Evolutionary conservation across 2,329 filamentous ascomycete genomes (phyloP).

Genomic region (Davidsoniella australis): DNA sequence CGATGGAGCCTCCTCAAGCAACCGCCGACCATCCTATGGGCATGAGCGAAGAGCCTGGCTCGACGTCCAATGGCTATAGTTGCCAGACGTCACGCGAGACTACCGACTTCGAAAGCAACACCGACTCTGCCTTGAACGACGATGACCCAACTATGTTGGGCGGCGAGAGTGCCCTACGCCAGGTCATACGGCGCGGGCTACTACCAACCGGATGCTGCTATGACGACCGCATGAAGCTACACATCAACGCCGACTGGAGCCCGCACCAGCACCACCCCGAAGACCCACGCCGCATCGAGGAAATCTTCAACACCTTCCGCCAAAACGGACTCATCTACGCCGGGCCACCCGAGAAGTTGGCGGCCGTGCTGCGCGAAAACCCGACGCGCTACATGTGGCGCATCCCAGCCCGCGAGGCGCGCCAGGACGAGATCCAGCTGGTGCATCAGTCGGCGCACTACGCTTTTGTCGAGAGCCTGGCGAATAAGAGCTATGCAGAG

Average conservation of each 20-base stretch:
- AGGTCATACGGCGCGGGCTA: conserved; percentile 28
- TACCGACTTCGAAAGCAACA: conserved; percentile 11
- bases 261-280: conserved; percentile 75
- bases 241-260: conserved; percentile 67
- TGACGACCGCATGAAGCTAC: conserved; percentile 88
- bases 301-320: conserved; percentile 81
- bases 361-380: conserved; percentile 31
- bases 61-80: conserved; percentile 7
- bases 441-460: conserved; percentile 67
- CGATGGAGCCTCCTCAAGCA: neutral
- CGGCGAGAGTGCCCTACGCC: conserved; percentile 17
- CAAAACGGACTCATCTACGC: conserved; percentile 59
- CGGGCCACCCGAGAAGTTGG: conserved; percentile 37
- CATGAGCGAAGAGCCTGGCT: conserved; percentile 20
- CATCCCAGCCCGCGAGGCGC: conserved; percentile 64
- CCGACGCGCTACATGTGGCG: conserved; percentile 53
- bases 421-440: conserved; percentile 59
- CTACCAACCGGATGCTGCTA: conserved; percentile 69
- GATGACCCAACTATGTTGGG: conserved; percentile 14
- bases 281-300: conserved; percentile 79
- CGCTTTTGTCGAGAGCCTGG: conserved; percentile 51
- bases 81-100: conserved; percentile 4
- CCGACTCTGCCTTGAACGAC: conserved; percentile 12
- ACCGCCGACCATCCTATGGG: conserved; percentile 27
- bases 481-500: conserved; percentile 39